A percentile compares a stretch with the other conserved stretches of the same genome.
Conservation (phyloP, 2,329 filamentous ascomycete species). For the Cladophialophora psammophila region DNA sequence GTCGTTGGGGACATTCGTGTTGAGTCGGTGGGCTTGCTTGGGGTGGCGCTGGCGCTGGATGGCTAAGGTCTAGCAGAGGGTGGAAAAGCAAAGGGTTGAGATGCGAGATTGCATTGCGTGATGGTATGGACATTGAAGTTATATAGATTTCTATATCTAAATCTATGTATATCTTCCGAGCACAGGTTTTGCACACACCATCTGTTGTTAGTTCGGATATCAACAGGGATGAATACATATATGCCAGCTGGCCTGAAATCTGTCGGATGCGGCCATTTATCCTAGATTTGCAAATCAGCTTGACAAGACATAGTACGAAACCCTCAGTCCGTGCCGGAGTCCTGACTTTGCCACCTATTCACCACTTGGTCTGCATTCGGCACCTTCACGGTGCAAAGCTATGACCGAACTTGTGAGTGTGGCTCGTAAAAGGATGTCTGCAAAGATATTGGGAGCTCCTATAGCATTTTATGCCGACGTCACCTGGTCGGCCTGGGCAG, state of each 20-base stretch:
- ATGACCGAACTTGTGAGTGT: neutral
- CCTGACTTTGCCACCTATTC: neutral
- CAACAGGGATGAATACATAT: neutral
- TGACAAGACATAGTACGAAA: neutral
- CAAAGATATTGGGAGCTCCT: neutral
- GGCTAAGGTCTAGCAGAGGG: constrained; percentile 44
- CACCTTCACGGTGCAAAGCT: neutral
- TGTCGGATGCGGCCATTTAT: neutral
- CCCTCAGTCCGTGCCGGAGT: neutral
- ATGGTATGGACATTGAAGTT: neutral
- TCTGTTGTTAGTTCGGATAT: neutral
- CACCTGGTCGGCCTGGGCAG: neutral
- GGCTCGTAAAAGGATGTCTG: neutral
- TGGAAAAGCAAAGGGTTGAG: neutral
- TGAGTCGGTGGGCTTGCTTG: constrained; percentile 49
- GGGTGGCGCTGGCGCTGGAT: constrained; percentile 50
- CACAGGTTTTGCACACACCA: neutral
- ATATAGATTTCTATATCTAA: neutral
- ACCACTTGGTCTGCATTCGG: neutral
- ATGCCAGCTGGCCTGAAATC: neutral
- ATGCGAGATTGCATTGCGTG: neutral
- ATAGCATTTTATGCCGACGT: neutral
- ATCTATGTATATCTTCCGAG: neutral
- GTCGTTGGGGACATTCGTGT: constrained; percentile 43
- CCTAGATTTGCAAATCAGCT: neutral